Percentiles rank a stretch among this genome's conserved stretches.
phyloP scores from a whole-genome alignment of 352 stramenopile species.

The Globisporangium camurandrum region DNA sequence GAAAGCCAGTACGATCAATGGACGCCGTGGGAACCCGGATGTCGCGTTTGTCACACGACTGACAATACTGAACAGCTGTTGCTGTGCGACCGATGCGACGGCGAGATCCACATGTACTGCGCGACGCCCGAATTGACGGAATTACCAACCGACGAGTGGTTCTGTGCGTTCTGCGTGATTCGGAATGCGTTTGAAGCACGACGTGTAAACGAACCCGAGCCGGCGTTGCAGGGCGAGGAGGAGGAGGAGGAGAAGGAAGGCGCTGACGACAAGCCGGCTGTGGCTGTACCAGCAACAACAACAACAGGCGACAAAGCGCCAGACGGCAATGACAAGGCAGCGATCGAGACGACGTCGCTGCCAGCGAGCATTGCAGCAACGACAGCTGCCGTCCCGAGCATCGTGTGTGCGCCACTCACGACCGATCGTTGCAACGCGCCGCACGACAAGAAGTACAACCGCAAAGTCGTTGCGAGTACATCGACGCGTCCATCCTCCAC shows the following conservation, averaged over 20 bases:
- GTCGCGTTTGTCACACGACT: conserved; percentile 67
- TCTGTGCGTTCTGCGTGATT: conserved; percentile 60
- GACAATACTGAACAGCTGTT: conserved; percentile 72
- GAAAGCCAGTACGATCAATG: conserved; percentile 67
- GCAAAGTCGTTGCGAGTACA: conserved; percentile 19
- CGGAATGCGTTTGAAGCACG: conserved; percentile 42
- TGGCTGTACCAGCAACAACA: too few relatives aligned
- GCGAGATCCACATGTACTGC: conserved; percentile 84
- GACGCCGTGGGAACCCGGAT: conserved; percentile 72
- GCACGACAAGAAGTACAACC: conserved; percentile 81
- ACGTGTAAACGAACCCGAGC: too few relatives aligned
- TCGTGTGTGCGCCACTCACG: conserved; percentile 33
- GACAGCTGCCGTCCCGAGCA: conserved; percentile 28
- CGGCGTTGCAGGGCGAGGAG: too few relatives aligned
- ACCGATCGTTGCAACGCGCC: too few relatives aligned
- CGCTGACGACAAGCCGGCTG: too few relatives aligned
- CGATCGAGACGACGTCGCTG: neutral
- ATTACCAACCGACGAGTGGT: conserved; percentile 77
- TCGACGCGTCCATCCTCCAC: neutral
- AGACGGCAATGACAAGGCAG: conserved; percentile 7
- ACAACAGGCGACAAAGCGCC: conserved; percentile 1
- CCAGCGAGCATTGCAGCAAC: conserved; percentile 1
- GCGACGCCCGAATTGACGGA: conserved; percentile 59
- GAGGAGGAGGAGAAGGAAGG: too few relatives aligned
- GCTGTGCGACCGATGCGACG: conserved; percentile 82